These are phyloP conservation scores for Aspergillus calidoustus DNA, from an alignment of 2,329 filamentous ascomycete genomes.

Conservation along the genomic window DNA sequence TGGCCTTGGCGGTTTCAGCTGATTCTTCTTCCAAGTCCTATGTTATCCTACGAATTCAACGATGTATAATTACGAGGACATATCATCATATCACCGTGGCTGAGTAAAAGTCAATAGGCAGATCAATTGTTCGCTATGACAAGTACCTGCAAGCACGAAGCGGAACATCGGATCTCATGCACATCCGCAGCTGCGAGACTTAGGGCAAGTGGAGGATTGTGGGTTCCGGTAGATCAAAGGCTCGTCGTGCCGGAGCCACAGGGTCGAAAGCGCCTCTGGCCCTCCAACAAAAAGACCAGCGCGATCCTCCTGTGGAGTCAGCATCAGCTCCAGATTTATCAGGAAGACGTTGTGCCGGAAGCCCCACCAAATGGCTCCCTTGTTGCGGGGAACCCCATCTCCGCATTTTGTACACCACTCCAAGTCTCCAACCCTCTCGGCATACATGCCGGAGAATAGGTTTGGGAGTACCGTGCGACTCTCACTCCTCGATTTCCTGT, in stretches of 20 bases:
- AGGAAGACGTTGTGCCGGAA: not conserved
- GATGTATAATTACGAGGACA: not conserved
- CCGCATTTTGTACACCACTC: not conserved
- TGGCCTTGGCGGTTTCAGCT: not conserved
- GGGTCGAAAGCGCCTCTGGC: not conserved
- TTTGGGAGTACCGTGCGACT: no score
- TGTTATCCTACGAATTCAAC: not conserved
- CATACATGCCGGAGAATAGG: not conserved
- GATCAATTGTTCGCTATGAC: not conserved
- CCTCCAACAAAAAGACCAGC: not conserved
- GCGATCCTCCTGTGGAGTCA: not conserved
- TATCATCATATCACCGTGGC: not conserved
- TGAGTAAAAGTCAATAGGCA: not conserved
- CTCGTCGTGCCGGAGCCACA: not conserved
- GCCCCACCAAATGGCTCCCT: not conserved
- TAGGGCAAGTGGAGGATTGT: not conserved
- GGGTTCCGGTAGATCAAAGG: constrained; percentile 8
- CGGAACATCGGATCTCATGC: not conserved
- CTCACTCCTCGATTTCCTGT: not conserved
- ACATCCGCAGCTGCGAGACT: not conserved
- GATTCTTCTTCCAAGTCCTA: not conserved
- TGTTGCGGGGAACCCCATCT: not conserved
- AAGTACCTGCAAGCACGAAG: not conserved
- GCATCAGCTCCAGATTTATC: not conserved
- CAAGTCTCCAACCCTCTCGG: not conserved